Conservation (phyloP, 148 eudicot species). For the Silene uniflora region DNA sequence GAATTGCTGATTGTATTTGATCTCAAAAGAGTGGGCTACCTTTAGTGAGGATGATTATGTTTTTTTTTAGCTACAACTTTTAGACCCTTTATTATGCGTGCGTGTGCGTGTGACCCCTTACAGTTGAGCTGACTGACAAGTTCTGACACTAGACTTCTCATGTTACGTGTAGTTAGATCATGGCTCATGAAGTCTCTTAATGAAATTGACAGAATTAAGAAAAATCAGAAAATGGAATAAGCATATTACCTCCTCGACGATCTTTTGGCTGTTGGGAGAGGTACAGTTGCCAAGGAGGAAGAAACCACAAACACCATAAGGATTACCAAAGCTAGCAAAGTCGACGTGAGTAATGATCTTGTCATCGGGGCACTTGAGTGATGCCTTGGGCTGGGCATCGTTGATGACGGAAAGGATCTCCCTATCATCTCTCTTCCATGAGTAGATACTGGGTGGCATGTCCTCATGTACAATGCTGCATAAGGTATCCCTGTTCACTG, state of each 20-base stretch:
- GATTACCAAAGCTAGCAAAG: slow-evolving; percentile 68
- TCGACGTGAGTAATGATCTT: slow-evolving; percentile 45
- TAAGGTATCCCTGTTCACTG: slow-evolving; percentile 56
- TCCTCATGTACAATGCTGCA: slow-evolving; percentile 53
- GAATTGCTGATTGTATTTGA: too few relatives aligned
- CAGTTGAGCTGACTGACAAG: too few relatives aligned
- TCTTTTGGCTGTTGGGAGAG: slow-evolving; percentile 29
- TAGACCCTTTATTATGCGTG: too few relatives aligned
- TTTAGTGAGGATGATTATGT: too few relatives aligned
- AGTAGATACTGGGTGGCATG: slow-evolving; percentile 41
- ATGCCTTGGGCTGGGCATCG: slow-evolving; percentile 34
- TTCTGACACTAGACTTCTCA: not conserved
- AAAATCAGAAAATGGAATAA: not conserved
- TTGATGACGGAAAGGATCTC: slow-evolving; percentile 21
- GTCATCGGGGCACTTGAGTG: slow-evolving; percentile 47
- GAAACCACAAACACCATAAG: slow-evolving; percentile 59
- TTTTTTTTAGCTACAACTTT: too few relatives aligned
- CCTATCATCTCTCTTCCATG: slow-evolving; percentile 45
- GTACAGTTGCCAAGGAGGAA: slow-evolving; percentile 42
- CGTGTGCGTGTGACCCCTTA: too few relatives aligned
- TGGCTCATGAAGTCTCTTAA: not conserved
- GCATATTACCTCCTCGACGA: slow-evolving; percentile 44
- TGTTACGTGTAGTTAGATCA: not conserved
- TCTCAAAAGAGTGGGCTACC: too few relatives aligned
- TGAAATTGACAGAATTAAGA: not conserved